Base-by-base conservation (phyloP, 495 filamentous ascomycete species). In the Thermothielavioides terrestris region DNA sequence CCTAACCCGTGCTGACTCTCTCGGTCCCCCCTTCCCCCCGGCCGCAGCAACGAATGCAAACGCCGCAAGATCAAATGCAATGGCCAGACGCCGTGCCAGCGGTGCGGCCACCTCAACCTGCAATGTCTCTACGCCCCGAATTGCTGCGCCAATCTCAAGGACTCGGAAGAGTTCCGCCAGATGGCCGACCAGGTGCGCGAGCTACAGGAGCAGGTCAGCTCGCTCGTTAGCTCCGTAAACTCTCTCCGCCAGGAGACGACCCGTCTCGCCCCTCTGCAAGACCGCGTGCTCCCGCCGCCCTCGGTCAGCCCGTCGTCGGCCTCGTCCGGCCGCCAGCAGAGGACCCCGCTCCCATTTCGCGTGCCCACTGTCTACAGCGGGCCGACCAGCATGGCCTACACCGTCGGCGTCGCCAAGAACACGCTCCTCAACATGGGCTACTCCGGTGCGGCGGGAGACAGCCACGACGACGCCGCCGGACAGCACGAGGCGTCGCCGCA, bases 61-160 rank as follows among this genome's bases (percentile, higher is more conserved):
- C 76, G 87, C 21, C 81, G 88, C 42, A 94, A 95, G 68, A 94
- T 95, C 66, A 92, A 92, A 62, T 95, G 89, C 68, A 91, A 92
- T 64, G 89, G 89, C 35, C 76, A 92, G 58, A 79, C 72, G 0
- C 89, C 89, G 0, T 95, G 89, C 55, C 80, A 84, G 54, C 77
- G 89, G 45, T 95, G 89, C 64, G 89, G 89, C 40, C 84, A 90
- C 51, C 80, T 91, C 55, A 77, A 74, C 38, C 77, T 92, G 38
- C 79, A 83, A 55, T 94, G 89, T 61, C 75, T 91, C 53, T 95
- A 95, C 77, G 82, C 89, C 23, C 87, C 89, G 4, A 95, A 95
- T 64, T 94, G 89, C 74, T 94, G 88, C 66, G 56, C 76, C 46
- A 75, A 65, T 59, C 86, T 95, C 74, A 89, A 86, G 63, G 89